Evolutionary conservation across 352 stramenopile genomes (phyloP).

Genomic region (Thalassiosira hispida): DNA sequence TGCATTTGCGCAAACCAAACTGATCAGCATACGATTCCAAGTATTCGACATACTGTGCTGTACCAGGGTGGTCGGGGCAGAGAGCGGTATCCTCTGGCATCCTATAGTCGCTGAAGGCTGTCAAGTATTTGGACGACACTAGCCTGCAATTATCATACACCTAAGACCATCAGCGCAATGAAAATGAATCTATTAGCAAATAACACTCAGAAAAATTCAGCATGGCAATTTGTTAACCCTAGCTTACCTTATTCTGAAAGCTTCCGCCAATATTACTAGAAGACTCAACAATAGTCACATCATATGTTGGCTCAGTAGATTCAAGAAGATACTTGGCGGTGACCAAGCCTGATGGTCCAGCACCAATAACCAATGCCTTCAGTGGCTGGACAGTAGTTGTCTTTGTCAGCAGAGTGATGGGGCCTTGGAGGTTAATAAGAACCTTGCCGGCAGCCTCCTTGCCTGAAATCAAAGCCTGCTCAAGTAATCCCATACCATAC

Average conservation of each 20-base stretch:
- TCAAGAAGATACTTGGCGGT: conserved; percentile 1
- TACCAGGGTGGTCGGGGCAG: not conserved
- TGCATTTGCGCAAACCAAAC: not conserved
- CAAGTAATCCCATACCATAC: conserved; percentile 26
- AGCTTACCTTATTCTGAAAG: not conserved
- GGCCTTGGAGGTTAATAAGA: not conserved
- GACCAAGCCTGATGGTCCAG: not conserved
- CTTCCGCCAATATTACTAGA: not conserved
- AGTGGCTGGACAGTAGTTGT: too few relatives aligned
- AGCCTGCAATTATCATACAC: not conserved
- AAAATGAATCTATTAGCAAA: too few relatives aligned
- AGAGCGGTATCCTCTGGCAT: not conserved
- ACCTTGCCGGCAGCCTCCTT: conserved; percentile 3
- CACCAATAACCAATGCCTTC: not conserved
- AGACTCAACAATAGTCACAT: not conserved
- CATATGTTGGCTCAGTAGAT: not conserved
- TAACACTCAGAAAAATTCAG: too few relatives aligned
- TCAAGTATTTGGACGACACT: not conserved
- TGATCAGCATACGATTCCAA: not conserved
- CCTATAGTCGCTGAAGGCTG: not conserved
- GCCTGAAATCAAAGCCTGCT: conserved; percentile 18
- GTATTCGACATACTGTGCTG: not conserved
- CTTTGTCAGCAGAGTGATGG: not conserved
- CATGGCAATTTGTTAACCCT: too few relatives aligned
- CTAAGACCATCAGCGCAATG: too few relatives aligned